A percentile compares a stretch with the other conserved stretches of the same genome.
Evolutionary conservation across 805 yeast species (phyloP).

Genomic region (Lachancea meyersii): DNA sequence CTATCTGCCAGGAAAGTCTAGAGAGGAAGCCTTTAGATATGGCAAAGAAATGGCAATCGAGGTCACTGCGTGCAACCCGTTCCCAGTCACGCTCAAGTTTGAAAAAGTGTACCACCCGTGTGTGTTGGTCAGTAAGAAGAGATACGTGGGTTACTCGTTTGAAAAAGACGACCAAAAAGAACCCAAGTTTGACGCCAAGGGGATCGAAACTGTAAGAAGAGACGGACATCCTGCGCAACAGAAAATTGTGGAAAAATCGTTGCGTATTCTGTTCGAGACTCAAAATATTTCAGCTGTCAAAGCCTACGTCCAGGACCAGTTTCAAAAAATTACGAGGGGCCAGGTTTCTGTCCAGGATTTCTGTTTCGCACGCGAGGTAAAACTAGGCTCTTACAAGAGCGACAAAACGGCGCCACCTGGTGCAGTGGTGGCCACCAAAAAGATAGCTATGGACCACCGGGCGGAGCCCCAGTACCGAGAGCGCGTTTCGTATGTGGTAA

Average conservation of each 20-base stretch:
- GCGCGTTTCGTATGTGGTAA: slow-evolving; percentile 80
- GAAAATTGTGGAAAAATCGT: slow-evolving; percentile 64
- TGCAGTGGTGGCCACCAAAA: slow-evolving; percentile 68
- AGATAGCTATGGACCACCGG: slow-evolving; percentile 57
- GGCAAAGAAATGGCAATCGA: slow-evolving; percentile 64
- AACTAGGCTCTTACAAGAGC: slow-evolving; percentile 74
- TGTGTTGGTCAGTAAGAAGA: slow-evolving; percentile 72
- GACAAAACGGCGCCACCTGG: slow-evolving; percentile 81
- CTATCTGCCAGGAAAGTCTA: slow-evolving; percentile 76
- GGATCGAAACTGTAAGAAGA: slow-evolving; percentile 88
- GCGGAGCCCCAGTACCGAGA: slow-evolving; percentile 84
- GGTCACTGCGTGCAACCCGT: slow-evolving; percentile 64
- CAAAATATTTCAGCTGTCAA: slow-evolving; percentile 67
- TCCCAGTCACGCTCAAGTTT: slow-evolving; percentile 76
- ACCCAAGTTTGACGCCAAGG: slow-evolving; percentile 89
- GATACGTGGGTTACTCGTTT: slow-evolving; percentile 85
- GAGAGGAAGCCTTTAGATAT: slow-evolving; percentile 65
- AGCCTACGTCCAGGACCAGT: slow-evolving; percentile 56
- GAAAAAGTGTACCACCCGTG: slow-evolving; percentile 92
- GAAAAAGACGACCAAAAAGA: slow-evolving; percentile 47
- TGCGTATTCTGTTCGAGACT: slow-evolving; percentile 66
- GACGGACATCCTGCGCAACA: slow-evolving; percentile 94
- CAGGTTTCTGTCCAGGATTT: slow-evolving; percentile 71
- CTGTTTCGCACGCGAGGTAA: slow-evolving; percentile 86
- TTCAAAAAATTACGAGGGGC: slow-evolving; percentile 56